Evolutionary conservation across 768 basidiomycete genomes (phyloP).

Genomic region (Trametes coccinea): DNA sequence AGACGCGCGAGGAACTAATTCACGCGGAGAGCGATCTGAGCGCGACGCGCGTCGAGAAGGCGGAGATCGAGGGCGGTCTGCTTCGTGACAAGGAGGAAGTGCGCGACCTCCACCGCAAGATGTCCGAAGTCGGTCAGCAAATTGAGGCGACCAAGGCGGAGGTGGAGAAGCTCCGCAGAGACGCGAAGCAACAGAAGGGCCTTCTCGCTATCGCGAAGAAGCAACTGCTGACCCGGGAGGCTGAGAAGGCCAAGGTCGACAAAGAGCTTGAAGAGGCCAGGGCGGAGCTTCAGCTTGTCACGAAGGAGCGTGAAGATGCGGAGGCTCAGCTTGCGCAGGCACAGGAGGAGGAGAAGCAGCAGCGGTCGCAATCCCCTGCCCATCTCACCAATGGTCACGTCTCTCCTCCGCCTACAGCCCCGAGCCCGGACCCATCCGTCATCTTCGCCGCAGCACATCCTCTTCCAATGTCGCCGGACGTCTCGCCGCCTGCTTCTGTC

Average conservation of each 20-base stretch:
- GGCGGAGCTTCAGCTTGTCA: slow-evolving; percentile 51
- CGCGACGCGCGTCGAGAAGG: slow-evolving; percentile 84
- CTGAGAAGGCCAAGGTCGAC: slow-evolving; percentile 66
- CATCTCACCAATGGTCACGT: slow-evolving; percentile 27
- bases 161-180: slow-evolving; percentile 88
- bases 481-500: slow-evolving; percentile 50
- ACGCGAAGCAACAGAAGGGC: slow-evolving; percentile 95
- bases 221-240: slow-evolving; percentile 84
- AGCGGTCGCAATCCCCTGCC: background rate
- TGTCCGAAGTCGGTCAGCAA: slow-evolving; percentile 78
- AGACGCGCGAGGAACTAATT: slow-evolving; percentile 77
- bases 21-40: slow-evolving; percentile 90
- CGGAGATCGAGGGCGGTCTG: slow-evolving; percentile 84
- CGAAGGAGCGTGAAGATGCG: slow-evolving; percentile 54
- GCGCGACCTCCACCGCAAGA: slow-evolving; percentile 77
- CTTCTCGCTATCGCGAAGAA: slow-evolving; percentile 93
- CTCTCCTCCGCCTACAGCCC: slow-evolving; percentile 22
- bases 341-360: slow-evolving; percentile 21
- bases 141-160: slow-evolving; percentile 68
- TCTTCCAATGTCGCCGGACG: slow-evolving; percentile 30
- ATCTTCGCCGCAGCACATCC: slow-evolving; percentile 68
- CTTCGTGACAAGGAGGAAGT: slow-evolving; percentile 95
- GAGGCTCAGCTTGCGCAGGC: slow-evolving; percentile 49
- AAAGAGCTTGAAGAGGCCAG: slow-evolving; percentile 72
- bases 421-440: slow-evolving; percentile 22